phyloP scores from a whole-genome alignment of 257 asterid genomes.

The Scutellaria galericulata region DNA sequence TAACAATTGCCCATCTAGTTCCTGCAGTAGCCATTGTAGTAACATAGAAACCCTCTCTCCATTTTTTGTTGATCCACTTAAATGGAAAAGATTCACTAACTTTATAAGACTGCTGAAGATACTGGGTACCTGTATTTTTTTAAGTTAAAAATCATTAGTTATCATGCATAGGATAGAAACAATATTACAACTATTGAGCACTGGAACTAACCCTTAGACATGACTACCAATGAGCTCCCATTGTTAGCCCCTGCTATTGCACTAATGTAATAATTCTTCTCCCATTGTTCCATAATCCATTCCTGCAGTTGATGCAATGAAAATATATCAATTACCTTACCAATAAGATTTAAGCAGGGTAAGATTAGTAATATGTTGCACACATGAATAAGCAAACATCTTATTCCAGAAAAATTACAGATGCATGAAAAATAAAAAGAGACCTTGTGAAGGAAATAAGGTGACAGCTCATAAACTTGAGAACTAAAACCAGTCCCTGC shows the following conservation, averaged over 20 bases:
- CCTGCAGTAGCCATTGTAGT: constrained; percentile 82
- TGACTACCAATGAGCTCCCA: constrained; percentile 68
- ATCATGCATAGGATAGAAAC: background rate
- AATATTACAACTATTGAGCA: background rate
- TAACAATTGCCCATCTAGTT: constrained; percentile 68
- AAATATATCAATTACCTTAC: background rate
- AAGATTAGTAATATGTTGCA: background rate
- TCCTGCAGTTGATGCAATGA: constrained; percentile 46
- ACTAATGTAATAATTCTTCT: constrained; percentile 64
- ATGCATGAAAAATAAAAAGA: constrained; percentile 7
- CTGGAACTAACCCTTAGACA: constrained; percentile 69
- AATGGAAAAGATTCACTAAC: constrained; percentile 72
- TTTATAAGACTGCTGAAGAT: constrained; percentile 70
- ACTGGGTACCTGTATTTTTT: constrained; percentile 55
- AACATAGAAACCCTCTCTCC: constrained; percentile 75
- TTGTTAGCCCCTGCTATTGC: constrained; percentile 72
- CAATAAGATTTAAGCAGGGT: background rate
- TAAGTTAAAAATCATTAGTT: constrained; percentile 18
- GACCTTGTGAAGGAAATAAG: constrained; percentile 74
- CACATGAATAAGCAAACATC: background rate
- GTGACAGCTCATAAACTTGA: constrained; percentile 70
- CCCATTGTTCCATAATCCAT: constrained; percentile 83
- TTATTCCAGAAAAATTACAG: background rate
- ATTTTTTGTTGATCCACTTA: constrained; percentile 78
- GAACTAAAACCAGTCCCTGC: constrained; percentile 71